Evolutionary conservation across 192 early-diverging fungal genomes (phyloP).

Genomic region (Backusella parvicylindrica): DNA sequence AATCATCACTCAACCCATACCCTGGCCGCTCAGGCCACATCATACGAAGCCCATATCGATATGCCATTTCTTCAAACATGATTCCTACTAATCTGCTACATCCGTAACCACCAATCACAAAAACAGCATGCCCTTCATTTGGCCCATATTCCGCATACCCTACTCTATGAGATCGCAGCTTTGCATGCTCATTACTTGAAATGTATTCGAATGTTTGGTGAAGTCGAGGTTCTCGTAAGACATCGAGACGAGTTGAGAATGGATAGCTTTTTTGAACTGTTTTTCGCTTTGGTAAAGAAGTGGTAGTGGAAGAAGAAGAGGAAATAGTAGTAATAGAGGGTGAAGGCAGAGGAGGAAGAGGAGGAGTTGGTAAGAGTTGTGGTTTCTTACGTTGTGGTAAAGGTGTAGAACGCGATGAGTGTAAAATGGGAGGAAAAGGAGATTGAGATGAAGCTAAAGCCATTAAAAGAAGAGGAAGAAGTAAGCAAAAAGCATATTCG

Average conservation of each 20-base stretch:
- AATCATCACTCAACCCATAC: constrained; percentile 38
- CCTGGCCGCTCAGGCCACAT: constrained; percentile 40
- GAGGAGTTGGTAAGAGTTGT: neutral
- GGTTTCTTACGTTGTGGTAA: neutral
- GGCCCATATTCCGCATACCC: constrained; percentile 38
- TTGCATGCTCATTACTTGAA: neutral
- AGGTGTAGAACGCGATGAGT: neutral
- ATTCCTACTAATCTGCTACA: constrained; percentile 35
- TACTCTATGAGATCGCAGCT: constrained; percentile 14
- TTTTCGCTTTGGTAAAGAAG: neutral
- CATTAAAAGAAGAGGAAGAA: neutral
- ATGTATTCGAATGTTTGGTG: constrained; percentile 30
- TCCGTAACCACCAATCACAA: constrained; percentile 38
- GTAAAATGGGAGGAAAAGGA: neutral
- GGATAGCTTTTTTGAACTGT: neutral
- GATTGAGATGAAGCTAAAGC: constrained; percentile 1
- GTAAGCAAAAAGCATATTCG: neutral
- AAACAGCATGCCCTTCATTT: constrained; percentile 21
- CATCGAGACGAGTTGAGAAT: neutral
- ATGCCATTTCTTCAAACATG: constrained; percentile 41
- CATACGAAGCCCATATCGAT: constrained; percentile 28
- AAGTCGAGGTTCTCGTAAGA: constrained; percentile 21
- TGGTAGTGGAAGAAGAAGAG: neutral
- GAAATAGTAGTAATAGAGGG: neutral
- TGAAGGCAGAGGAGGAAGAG: neutral